Percentiles rank a stretch among this genome's conserved stretches.
phyloP scores from a whole-genome alignment of 768 basidiomycete species.

The Boletus tylopilopsis region DNA sequence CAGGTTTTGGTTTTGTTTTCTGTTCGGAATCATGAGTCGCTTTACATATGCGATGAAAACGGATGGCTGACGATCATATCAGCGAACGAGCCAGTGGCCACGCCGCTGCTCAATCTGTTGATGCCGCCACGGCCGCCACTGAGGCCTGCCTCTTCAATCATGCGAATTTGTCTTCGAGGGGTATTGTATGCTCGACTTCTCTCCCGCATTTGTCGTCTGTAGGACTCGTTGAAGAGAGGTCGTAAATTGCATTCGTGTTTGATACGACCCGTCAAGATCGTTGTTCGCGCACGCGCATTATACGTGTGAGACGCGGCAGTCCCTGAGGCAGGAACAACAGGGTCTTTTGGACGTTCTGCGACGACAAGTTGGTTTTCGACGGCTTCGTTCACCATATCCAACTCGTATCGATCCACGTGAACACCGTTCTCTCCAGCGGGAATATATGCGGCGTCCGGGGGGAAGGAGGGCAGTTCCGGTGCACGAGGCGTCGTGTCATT shows the following conservation, averaged over 20 bases:
- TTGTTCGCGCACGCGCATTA: slow-evolving; percentile 66
- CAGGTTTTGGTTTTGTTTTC: slow-evolving; percentile 65
- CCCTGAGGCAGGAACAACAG: slow-evolving; percentile 34
- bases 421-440: slow-evolving; percentile 27
- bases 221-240: slow-evolving; percentile 63
- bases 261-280: slow-evolving; percentile 73
- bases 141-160: slow-evolving; percentile 70
- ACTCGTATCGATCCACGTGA: slow-evolving; percentile 69
- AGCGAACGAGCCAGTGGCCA: slow-evolving; percentile 56
- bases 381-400: slow-evolving; percentile 82
- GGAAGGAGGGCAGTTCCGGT: slow-evolving; percentile 24
- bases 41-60: background rate
- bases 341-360: slow-evolving; percentile 75
- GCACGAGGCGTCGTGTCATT: slow-evolving; percentile 38
- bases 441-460: slow-evolving; percentile 29
- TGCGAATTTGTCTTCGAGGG: slow-evolving; percentile 59
- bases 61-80: slow-evolving; percentile 59
- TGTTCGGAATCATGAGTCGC: slow-evolving; percentile 12
- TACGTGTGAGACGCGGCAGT: slow-evolving; percentile 37
- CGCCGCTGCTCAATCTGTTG: slow-evolving; percentile 76
- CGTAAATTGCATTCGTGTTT: slow-evolving; percentile 78
- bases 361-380: slow-evolving; percentile 86
- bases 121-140: slow-evolving; percentile 69
- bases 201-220: slow-evolving; percentile 70
- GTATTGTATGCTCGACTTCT: slow-evolving; percentile 64